A percentile compares a stretch with the other conserved stretches of the same genome.
Conservation (phyloP, 192 early-diverging fungal species). For the Entomortierella chlamydospora region DNA sequence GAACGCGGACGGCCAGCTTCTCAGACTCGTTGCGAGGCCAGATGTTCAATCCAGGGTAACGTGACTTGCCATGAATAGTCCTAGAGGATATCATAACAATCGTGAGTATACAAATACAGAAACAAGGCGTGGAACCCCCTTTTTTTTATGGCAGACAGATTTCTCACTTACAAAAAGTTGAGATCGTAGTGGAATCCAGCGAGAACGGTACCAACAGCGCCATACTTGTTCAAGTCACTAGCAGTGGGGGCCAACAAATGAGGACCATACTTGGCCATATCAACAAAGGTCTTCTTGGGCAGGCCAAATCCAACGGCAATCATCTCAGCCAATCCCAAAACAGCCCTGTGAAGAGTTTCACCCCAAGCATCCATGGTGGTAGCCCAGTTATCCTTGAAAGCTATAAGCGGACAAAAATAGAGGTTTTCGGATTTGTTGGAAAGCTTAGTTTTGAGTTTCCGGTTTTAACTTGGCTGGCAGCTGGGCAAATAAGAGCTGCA, state of each 20-base stretch:
- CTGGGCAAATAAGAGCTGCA: not conserved
- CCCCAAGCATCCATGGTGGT: conserved; percentile 75
- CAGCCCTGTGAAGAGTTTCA: conserved; percentile 64
- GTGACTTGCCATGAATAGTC: conserved; percentile 80
- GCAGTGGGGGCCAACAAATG: conserved; percentile 80
- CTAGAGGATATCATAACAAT: conserved; percentile 1
- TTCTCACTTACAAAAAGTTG: conserved; percentile 61
- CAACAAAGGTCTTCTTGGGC: conserved; percentile 64
- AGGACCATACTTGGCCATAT: conserved; percentile 69
- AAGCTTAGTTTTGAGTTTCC: not conserved
- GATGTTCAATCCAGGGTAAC: conserved; percentile 80
- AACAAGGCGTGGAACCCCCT: not conserved
- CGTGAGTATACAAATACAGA: not conserved
- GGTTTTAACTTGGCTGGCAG: not conserved
- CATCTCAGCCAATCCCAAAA: conserved; percentile 69
- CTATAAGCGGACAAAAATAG: conserved; percentile 19
- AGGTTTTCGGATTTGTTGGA: not conserved
- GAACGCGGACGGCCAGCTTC: conserved; percentile 71
- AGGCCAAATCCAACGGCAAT: conserved; percentile 72
- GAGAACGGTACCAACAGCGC: conserved; percentile 68
- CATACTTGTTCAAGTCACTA: conserved; percentile 72
- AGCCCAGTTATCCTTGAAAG: conserved; percentile 73
- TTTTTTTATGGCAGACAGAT: not conserved
- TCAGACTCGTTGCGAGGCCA: conserved; percentile 69
- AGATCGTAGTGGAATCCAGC: conserved; percentile 71